Evolutionary conservation across 1,284 basidiomycete genomes (phyloP).

Genomic region (Leccinum subrobustum): DNA sequence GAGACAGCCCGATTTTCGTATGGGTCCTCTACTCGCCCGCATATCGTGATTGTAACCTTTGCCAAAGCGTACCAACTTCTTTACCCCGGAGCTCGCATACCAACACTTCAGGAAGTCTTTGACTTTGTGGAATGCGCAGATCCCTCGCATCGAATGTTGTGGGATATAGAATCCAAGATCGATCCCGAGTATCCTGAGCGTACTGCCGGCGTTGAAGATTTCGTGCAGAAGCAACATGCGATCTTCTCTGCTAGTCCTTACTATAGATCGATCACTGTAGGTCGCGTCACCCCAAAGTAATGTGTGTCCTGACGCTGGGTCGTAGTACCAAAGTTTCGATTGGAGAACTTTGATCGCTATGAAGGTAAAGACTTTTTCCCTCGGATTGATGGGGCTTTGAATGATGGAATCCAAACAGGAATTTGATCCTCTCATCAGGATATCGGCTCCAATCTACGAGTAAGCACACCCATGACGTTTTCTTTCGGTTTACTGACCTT

Average conservation of each 20-base stretch:
- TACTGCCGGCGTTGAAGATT: constrained; percentile 62
- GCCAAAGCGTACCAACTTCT: constrained; percentile 58
- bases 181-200: constrained; percentile 54
- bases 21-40: constrained; percentile 20
- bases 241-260: constrained; percentile 59
- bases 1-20: constrained; percentile 61
- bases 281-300: constrained; percentile 18
- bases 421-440: constrained; percentile 50
- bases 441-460: constrained; percentile 64
- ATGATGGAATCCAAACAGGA: constrained; percentile 27
- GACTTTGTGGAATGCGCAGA: constrained; percentile 74
- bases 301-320: not conserved
- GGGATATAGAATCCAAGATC: constrained; percentile 83
- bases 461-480: constrained; percentile 29
- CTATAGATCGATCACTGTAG: constrained; percentile 57
- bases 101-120: constrained; percentile 73
- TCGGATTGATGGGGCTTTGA: not conserved
- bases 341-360: constrained; percentile 71
- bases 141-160: constrained; percentile 53
- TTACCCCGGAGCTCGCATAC: constrained; percentile 66
- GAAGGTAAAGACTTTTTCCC: constrained; percentile 46
- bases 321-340: constrained; percentile 73
- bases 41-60: constrained; percentile 7
- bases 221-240: constrained; percentile 61
- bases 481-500: constrained; percentile 11